Conservation (phyloP, 2,329 filamentous ascomycete species). For the Tolypocladium guangdongense region DNA sequence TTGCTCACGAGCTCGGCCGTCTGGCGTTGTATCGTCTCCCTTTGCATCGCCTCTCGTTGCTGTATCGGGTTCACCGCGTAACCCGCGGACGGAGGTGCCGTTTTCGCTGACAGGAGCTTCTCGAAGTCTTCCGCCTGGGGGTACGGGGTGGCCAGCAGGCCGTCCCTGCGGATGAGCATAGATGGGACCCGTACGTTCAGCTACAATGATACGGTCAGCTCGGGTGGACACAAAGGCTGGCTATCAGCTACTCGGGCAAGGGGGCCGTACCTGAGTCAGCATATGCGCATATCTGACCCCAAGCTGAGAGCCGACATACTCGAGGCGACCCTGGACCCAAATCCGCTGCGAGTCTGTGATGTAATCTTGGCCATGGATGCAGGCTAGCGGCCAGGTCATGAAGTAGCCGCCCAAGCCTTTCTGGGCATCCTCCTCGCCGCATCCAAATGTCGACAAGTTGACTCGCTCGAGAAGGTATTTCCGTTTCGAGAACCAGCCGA, state of each 20-base stretch:
- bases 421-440: constrained; percentile 35
- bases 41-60: constrained; percentile 36
- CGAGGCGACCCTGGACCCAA: constrained; percentile 43
- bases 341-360: constrained; percentile 45
- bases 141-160: constrained; percentile 33
- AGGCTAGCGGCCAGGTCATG: constrained; percentile 46
- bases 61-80: constrained; percentile 33
- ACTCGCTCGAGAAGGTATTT: constrained; percentile 27
- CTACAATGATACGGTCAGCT: constrained; percentile 21
- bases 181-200: constrained; percentile 48
- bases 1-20: constrained; percentile 30
- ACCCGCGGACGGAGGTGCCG: constrained; percentile 21
- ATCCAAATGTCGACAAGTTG: constrained; percentile 34
- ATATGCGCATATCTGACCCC: constrained; percentile 49
- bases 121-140: constrained; percentile 31
- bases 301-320: constrained; percentile 42
- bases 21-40: constrained; percentile 31
- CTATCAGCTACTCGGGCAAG: background rate
- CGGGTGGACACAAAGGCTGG: background rate
- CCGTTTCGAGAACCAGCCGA: constrained; percentile 45
- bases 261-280: constrained; percentile 33
- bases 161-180: constrained; percentile 48
- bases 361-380: constrained; percentile 45
- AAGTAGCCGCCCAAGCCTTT: constrained; percentile 50
- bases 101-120: constrained; percentile 30